These are phyloP conservation scores for Phylloporus sp. DNA, from an alignment of 768 basidiomycete species.

Conservation along the genomic window DNA sequence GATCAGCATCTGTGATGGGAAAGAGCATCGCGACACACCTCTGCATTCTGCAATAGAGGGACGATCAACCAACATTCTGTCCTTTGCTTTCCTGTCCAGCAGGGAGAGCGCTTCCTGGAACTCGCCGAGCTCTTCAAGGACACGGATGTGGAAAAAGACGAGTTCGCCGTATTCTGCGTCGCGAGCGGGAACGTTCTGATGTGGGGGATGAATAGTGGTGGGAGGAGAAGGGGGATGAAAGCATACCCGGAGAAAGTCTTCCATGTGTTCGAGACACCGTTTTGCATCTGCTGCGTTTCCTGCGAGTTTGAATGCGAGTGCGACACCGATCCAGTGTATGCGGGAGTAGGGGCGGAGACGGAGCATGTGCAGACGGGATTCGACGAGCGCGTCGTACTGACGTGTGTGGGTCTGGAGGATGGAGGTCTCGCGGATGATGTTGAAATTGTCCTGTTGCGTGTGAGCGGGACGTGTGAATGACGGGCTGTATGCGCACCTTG, in stretches of 20 bases:
- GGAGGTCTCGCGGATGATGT: conserved; percentile 87
- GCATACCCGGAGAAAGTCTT: conserved; percentile 61
- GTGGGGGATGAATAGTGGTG: conserved; percentile 6
- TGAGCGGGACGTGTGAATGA: conserved; percentile 1
- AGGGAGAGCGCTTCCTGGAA: conserved; percentile 53
- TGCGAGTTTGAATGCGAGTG: conserved; percentile 83
- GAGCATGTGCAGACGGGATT: conserved; percentile 78
- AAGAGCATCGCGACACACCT: conserved; percentile 39
- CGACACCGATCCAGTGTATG: conserved; percentile 85
- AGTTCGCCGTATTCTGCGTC: conserved; percentile 85
- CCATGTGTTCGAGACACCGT: conserved; percentile 68
- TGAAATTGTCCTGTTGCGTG: conserved; percentile 75
- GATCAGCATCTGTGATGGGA: conserved; percentile 2
- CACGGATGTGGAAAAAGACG: conserved; percentile 65
- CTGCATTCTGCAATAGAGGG: conserved; percentile 61
- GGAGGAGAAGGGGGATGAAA: neutral
- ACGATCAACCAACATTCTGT: conserved; percentile 64
- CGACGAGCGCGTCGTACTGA: conserved; percentile 69
- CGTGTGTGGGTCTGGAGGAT: conserved; percentile 86
- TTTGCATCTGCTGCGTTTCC: conserved; percentile 67
- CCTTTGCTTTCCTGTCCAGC: conserved; percentile 61
- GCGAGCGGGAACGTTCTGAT: conserved; percentile 66
- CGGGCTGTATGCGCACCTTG: conserved; percentile 49
- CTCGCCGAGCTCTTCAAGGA: conserved; percentile 71
- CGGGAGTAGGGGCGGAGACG: conserved; percentile 76